Evolutionary conservation across 805 yeast species (phyloP), one percentile per base, ranked within the genome.

Genomic region (Yamadazyma sp.): DNA sequence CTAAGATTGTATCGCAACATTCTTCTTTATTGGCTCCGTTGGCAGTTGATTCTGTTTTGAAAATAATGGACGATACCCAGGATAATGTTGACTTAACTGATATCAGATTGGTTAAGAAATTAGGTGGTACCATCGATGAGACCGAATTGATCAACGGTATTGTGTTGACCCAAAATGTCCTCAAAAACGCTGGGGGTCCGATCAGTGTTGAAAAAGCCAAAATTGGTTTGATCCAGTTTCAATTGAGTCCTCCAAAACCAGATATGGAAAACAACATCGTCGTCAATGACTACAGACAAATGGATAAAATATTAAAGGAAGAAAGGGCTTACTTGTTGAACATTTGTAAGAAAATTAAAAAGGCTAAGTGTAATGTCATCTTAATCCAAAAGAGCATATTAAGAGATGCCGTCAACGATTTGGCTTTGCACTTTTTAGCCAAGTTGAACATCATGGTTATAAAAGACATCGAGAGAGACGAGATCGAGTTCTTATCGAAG

Each of bases 281-380:
- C 41, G 98, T 93, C 38, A 93, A 86, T 58, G 99, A 93, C 64
- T 93, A 93, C 71, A 80, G 99, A 65, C 99, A 93, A 67, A 93
- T 93, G 99, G 99, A 93, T 66, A 93, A 91, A 70, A 93, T 93
- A 52, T 73, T 93, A 59, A 93, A 95, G 59, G 99, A 93, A 67
- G 99, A 93, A 73, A 82, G 99, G 60, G 93, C 96, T 19, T 93
- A 93, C 60, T 70, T 93, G 56, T 76, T 93, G 59, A 91, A 91
- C 62, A 85, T 93, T 59, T 90, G 96, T 72, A 93, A 93, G 66
- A 88, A 87, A 60, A 88, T 93, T 67, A 93, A 95, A 60, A 93
- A 93, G 74, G 84, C 97, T 48, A 93, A 90, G 66, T 93, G 99
- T 72, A 90, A 90, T 52, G 96, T 89, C 40, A 62, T 89, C 49